phyloP scores from a whole-genome alignment of 805 yeast genomes.

The Candida orba region DNA sequence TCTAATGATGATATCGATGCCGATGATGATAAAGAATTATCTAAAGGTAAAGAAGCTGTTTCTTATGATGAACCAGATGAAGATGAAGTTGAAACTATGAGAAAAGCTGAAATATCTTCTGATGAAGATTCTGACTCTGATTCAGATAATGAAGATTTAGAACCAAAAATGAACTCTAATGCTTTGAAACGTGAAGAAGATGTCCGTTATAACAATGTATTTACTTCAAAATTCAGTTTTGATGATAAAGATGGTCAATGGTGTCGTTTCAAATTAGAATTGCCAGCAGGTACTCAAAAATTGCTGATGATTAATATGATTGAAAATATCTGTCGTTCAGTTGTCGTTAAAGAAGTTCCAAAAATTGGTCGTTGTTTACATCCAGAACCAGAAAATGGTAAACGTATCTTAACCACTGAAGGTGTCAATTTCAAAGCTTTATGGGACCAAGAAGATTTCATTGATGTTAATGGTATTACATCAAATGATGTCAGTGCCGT shows the following conservation, averaged over 20 bases:
- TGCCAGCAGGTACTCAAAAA: constrained; percentile 83
- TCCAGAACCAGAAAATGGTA: constrained; percentile 64
- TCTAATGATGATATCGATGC: constrained; percentile 42
- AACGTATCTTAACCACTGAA: constrained; percentile 82
- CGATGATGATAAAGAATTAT: constrained; percentile 51
- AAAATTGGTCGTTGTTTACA: constrained; percentile 88
- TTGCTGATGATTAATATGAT: constrained; percentile 94
- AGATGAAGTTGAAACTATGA: constrained; percentile 87
- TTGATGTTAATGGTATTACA: constrained; percentile 80
- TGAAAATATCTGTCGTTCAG: constrained; percentile 82
- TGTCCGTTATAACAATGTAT: constrained; percentile 64
- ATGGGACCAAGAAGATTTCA: constrained; percentile 96
- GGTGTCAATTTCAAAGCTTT: constrained; percentile 96
- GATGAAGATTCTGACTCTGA: constrained; percentile 52
- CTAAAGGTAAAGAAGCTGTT: constrained; percentile 74
- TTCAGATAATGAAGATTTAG: constrained; percentile 33
- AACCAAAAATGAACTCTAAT: constrained; percentile 37
- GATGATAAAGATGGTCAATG: constrained; percentile 85
- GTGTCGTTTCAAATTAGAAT: constrained; percentile 85
- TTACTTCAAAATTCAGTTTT: constrained; percentile 75
- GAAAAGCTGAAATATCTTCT: constrained; percentile 69
- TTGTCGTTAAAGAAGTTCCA: constrained; percentile 90
- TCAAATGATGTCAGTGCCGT: constrained; percentile 94
- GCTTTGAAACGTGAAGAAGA: constrained; percentile 85
- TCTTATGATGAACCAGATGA: constrained; percentile 95